Percentiles rank a stretch among this genome's conserved stretches.
Evolutionary conservation across 176 grass and related monocot species (phyloP).

Genomic region (Chrysopogon serrulatus): DNA sequence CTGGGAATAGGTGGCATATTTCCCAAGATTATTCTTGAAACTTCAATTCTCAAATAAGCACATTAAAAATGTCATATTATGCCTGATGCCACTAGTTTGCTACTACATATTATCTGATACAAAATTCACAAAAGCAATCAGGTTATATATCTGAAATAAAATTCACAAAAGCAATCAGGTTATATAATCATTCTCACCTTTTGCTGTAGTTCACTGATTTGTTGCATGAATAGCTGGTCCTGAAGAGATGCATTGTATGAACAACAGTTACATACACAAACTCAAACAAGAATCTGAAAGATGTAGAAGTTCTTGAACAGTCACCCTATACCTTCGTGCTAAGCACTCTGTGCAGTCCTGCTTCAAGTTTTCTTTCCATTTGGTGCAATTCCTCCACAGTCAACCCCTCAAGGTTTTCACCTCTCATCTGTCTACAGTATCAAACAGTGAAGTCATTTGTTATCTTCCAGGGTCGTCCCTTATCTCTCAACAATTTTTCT

Average conservation of each 20-base stretch:
- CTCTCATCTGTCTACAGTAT: slow-evolving; percentile 76
- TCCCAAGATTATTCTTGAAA: slow-evolving; percentile 1
- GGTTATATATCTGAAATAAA: neutral
- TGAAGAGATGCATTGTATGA: slow-evolving; percentile 27
- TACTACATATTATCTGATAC: neutral
- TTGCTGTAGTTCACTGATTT: slow-evolving; percentile 63
- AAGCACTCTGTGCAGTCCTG: slow-evolving; percentile 63
- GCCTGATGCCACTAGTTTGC: neutral
- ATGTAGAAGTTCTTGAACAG: neutral
- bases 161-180: neutral
- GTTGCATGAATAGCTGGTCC: slow-evolving; percentile 69
- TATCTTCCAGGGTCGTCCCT: neutral
- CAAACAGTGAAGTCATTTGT: neutral
- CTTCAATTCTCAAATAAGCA: neutral
- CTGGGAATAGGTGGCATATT: neutral
- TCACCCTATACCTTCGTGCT: slow-evolving; percentile 72
- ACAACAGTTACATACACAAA: slow-evolving; percentile 12
- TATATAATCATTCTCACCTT: slow-evolving; percentile 48
- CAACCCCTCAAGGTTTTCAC: slow-evolving; percentile 75
- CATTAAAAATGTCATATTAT: neutral
- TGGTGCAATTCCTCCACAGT: slow-evolving; percentile 67
- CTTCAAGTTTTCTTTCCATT: slow-evolving; percentile 86
- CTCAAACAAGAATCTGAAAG: neutral
- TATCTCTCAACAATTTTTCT: neutral
- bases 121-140: neutral